These are phyloP conservation scores for Polyplosphaeria fusca DNA, from an alignment of 495 filamentous ascomycete species.

Conservation along the genomic window DNA sequence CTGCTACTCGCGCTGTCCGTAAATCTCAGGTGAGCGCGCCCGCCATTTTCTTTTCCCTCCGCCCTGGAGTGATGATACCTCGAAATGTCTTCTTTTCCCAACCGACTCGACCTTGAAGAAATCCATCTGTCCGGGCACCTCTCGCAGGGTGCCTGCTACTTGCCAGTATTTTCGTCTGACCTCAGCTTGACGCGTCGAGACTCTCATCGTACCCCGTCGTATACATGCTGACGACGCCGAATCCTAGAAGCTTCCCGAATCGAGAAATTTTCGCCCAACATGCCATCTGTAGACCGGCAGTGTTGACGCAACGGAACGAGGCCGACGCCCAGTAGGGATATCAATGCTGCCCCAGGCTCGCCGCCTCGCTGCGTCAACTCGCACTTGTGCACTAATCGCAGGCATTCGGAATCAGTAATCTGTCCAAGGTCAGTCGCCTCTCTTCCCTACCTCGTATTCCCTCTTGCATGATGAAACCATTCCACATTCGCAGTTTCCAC, in stretches of 20 bases:
- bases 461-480: slow-evolving; percentile 31
- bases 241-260: too few species aligned
- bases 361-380: too few species aligned
- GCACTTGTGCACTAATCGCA: too few species aligned
- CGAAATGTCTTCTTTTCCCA: slow-evolving; percentile 85
- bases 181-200: slow-evolving; percentile 3
- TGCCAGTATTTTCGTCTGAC: slow-evolving; percentile 98
- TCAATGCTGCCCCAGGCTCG: too few species aligned
- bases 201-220: not conserved
- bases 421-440: not conserved
- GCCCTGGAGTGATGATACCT: slow-evolving; percentile 73
- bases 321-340: too few species aligned
- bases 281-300: too few species aligned
- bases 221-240: slow-evolving; percentile 3
- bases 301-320: too few species aligned
- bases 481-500: slow-evolving; percentile 38
- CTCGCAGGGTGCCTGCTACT: slow-evolving; percentile 82
- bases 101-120: slow-evolving; percentile 95
- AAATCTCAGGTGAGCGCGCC: slow-evolving; percentile 35
- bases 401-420: not conserved
- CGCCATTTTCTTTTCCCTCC: slow-evolving; percentile 26
- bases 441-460: not conserved
- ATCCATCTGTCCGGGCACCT: slow-evolving; percentile 63
- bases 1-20: too few species aligned
- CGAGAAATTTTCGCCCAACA: too few species aligned